Percentiles rank a stretch among this genome's conserved stretches.
Conservation (phyloP, 441 rosid species). For the Croton laevigatus region DNA sequence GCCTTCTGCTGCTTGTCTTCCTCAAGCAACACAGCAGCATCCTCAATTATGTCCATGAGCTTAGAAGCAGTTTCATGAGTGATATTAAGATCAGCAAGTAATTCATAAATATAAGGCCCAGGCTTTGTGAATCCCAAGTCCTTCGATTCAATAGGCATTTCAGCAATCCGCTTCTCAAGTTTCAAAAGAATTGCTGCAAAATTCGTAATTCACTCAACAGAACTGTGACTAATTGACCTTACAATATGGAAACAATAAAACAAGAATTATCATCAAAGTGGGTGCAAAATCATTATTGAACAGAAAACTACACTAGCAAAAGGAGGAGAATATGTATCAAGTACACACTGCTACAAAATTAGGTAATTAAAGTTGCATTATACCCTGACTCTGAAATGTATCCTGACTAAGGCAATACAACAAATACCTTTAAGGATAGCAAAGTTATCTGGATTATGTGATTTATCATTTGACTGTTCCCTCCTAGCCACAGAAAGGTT, state of each 20-base stretch:
- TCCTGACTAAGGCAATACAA: slow-evolving; percentile 10
- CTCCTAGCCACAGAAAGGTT: slow-evolving; percentile 67
- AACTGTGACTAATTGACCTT: background rate
- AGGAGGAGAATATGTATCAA: background rate
- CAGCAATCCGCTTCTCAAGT: slow-evolving; percentile 83
- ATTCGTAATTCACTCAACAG: slow-evolving; percentile 22
- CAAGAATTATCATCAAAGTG: slow-evolving; percentile 12
- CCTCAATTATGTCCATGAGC: slow-evolving; percentile 67
- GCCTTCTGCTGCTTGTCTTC: slow-evolving; percentile 68
- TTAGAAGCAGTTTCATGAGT: slow-evolving; percentile 72
- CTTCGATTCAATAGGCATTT: slow-evolving; percentile 71
- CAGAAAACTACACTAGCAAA: slow-evolving; percentile 14
- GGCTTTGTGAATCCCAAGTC: slow-evolving; percentile 91
- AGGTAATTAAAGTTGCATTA: slow-evolving; percentile 3
- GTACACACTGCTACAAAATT: slow-evolving; percentile 1
- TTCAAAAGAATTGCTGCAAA: slow-evolving; percentile 85
- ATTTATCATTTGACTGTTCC: slow-evolving; percentile 64
- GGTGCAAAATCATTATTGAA: slow-evolving; percentile 11
- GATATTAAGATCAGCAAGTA: slow-evolving; percentile 79
- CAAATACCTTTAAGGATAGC: slow-evolving; percentile 86
- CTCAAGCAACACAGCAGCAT: slow-evolving; percentile 67
- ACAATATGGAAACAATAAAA: slow-evolving; percentile 9
- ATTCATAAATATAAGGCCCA: slow-evolving; percentile 83
- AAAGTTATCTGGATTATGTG: slow-evolving; percentile 77
- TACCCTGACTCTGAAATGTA: background rate